Evolutionary conservation across 78 protist species (phyloP).

Genomic region (Chrysochromulina parva): DNA sequence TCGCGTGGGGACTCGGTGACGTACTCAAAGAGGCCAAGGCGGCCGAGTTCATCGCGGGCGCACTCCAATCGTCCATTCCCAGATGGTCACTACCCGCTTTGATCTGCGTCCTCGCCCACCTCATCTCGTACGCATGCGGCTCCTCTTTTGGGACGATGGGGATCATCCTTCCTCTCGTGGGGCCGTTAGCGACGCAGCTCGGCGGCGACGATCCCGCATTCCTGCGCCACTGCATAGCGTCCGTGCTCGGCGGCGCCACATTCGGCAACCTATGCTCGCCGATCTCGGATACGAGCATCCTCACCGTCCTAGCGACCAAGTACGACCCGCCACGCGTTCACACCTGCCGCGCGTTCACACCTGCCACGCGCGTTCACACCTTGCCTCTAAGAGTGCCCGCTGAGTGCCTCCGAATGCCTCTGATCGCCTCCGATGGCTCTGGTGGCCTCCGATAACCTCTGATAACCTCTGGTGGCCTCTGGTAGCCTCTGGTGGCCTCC

Average conservation of each 20-base stretch:
- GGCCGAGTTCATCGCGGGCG: background rate
- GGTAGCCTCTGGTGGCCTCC: too few relatives aligned
- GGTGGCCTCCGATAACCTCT: too few relatives aligned
- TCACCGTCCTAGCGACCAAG: background rate
- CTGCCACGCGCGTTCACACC: too few relatives aligned
- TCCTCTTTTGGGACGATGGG: slow-evolving; percentile 23
- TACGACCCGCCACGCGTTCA: too few relatives aligned
- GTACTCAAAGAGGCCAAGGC: background rate
- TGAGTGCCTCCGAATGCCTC: too few relatives aligned
- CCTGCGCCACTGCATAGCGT: background rate
- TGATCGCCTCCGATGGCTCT: too few relatives aligned
- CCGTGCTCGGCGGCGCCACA: background rate
- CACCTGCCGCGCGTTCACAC: too few relatives aligned
- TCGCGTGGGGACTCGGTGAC: slow-evolving; percentile 33
- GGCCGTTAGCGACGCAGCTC: background rate
- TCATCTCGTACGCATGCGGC: slow-evolving; percentile 15
- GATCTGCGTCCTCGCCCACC: background rate
- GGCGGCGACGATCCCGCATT: background rate
- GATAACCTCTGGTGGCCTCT: too few relatives aligned
- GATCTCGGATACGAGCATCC: slow-evolving; percentile 22
- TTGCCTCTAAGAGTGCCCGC: too few relatives aligned
- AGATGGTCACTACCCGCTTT: background rate
- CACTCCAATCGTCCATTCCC: background rate
- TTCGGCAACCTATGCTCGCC: slow-evolving; percentile 28
- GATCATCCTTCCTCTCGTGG: slow-evolving; percentile 2